phyloP scores from a whole-genome alignment of 2,329 filamentous ascomycete species.

The Colletotrichum shisoi region DNA sequence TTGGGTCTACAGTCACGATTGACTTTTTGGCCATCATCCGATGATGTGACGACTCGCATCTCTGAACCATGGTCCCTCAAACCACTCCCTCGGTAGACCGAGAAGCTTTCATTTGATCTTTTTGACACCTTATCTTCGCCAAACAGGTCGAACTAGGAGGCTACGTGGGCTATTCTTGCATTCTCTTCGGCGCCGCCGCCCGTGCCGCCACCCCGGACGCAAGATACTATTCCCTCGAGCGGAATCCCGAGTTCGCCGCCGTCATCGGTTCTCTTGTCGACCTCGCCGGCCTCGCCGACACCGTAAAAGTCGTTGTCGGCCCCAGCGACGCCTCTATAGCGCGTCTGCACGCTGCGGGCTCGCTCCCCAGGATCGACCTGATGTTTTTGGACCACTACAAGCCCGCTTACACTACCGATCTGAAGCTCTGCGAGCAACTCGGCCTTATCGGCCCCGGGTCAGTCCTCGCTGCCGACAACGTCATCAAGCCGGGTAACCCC shows the following conservation, averaged over 20 bases:
- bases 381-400: constrained; percentile 86
- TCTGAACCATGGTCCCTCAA: neutral
- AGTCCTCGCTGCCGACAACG: constrained; percentile 73
- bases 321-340: constrained; percentile 71
- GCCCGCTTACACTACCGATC: constrained; percentile 74
- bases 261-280: constrained; percentile 74
- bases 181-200: constrained; percentile 75
- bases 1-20: neutral
- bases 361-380: constrained; percentile 69
- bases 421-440: constrained; percentile 79
- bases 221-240: constrained; percentile 75
- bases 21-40: neutral
- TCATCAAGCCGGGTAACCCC: constrained; percentile 75
- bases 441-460: constrained; percentile 69
- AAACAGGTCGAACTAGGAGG: constrained; percentile 74
- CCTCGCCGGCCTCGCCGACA: constrained; percentile 74
- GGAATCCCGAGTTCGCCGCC: constrained; percentile 76
- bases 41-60: neutral
- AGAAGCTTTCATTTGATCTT: constrained; percentile 4
- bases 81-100: neutral
- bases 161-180: constrained; percentile 82
- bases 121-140: neutral
- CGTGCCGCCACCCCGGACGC: constrained; percentile 64
- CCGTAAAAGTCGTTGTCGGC: constrained; percentile 76
- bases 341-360: constrained; percentile 63